A percentile compares a stretch with the other conserved stretches of the same genome.
These are phyloP conservation scores for Solanum bulbocastanum DNA, from an alignment of 257 asterid genomes.

Conservation along the genomic window DNA sequence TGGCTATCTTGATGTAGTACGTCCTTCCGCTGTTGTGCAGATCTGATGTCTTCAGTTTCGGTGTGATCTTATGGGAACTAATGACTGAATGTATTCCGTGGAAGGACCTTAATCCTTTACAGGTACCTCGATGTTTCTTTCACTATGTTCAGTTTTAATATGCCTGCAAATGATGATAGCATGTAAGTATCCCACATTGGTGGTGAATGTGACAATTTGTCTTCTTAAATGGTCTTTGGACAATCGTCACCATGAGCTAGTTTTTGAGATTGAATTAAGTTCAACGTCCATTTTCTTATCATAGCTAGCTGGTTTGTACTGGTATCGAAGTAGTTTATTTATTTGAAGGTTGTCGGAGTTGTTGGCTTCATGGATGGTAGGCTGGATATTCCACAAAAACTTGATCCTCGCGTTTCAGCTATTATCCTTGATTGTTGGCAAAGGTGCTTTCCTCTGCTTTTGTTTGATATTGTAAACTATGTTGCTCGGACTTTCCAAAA, in stretches of 20 bases:
- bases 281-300: background rate
- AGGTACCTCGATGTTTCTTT: conserved; percentile 22
- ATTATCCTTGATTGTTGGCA: conserved; percentile 64
- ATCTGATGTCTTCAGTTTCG: conserved; percentile 66
- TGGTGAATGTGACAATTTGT: background rate
- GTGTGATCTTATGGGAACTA: conserved; percentile 73
- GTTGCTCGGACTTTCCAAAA: background rate
- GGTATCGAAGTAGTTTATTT: background rate
- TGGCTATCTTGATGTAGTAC: background rate
- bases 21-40: conserved; percentile 17
- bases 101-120: conserved; percentile 46
- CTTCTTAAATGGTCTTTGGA: background rate
- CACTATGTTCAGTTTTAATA: background rate
- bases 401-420: conserved; percentile 49
- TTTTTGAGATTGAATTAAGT: background rate
- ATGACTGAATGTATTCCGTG: conserved; percentile 62
- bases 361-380: conserved; percentile 74
- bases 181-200: background rate
- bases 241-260: background rate
- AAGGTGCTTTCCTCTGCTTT: conserved; percentile 26
- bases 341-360: conserved; percentile 51
- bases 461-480: background rate
- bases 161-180: background rate
- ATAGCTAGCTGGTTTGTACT: background rate
- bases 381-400: conserved; percentile 38